Base-by-base conservation (phyloP, 768 basidiomycete species). In the Lactifluus subvellereus region DNA sequence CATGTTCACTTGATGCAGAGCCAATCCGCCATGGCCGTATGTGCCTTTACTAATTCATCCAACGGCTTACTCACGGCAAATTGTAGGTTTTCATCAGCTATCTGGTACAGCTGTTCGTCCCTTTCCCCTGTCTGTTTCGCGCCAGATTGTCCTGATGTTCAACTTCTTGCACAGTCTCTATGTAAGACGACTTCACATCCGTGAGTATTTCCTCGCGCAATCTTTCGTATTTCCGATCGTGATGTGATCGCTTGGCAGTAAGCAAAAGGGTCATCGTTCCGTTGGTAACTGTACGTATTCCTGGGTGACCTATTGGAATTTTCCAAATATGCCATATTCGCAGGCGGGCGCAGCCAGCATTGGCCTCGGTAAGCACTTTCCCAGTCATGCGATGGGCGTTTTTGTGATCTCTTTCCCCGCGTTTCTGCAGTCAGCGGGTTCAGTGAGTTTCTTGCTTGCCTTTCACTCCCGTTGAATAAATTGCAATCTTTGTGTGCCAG, bases 301-400 rank as follows among this genome's bases (percentile, higher is more conserved):
- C 4, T 11, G 8, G 11, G 4, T 43, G 33, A n/a, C 32, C 45
- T 13, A 2, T n/a, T 14, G 37, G 11, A 10, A 22, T 2, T 22
- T 10, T 56, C 40, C 14, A 43, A 58, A 59, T 45, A 27, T n/a
- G 14, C 37, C 16, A 5, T 5, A 22, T 51, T 37, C 0, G 14
- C 11, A 62, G 61, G 40, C 79, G n/a, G 45, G 77, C 8, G 71
- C 80, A 43, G 68, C 78, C 6, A 71, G 69, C 48, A 67, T 81
- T 50, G 77, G 79, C 64, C 80, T 79, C 65, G 74, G 81, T 82
- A 66, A 54, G 74, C 30, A 9, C 37, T 1, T 32, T 61, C 27
- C n/a, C 11, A 13, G 10, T 70, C 11, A 7, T 9, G 11, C 13
- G 27, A 11, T 14, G 20, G 32, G 16, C 30, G 30, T 30, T 50